These are phyloP conservation scores for Ceratopteris richardii DNA, from an alignment of 75 land plant species.

Conservation along the genomic window DNA sequence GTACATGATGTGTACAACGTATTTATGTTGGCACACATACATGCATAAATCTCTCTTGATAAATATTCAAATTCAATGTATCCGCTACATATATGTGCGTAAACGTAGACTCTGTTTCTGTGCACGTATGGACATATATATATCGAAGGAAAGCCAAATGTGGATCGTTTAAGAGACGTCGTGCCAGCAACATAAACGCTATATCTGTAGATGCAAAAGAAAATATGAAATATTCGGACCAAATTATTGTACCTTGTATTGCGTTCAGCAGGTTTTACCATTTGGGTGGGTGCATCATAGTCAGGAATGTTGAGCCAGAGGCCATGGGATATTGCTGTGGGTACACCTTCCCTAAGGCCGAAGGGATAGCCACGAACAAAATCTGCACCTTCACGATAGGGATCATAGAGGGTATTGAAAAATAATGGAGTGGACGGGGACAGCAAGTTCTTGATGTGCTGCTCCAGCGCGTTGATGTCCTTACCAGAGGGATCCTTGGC, in stretches of 20 bases:
- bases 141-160: no score
- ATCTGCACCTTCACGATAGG: slow-evolving; percentile 42
- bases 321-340: slow-evolving; percentile 44
- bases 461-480: slow-evolving; percentile 46
- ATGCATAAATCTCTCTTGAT: no score
- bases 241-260: slow-evolving; percentile 29
- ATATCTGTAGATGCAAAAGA: no score
- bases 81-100: no score
- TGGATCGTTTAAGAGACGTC: no score
- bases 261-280: slow-evolving; percentile 42
- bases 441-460: slow-evolving; percentile 46
- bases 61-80: no score
- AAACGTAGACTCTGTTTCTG: no score
- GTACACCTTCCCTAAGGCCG: slow-evolving; percentile 34
- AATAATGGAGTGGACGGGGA: slow-evolving; percentile 40
- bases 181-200: no score
- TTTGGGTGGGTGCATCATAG: slow-evolving; percentile 52
- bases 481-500: slow-evolving; percentile 43
- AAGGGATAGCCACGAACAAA: slow-evolving; percentile 53
- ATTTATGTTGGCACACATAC: no score
- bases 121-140: no score
- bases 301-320: slow-evolving; percentile 48
- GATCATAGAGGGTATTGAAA: slow-evolving; percentile 53
- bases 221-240: no score
- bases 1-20: no score